Evolutionary conservation across 202 grass and related monocot genomes (phyloP), one percentile per base, ranked within the genome.

Genomic region (Miscanthus sacchariflorus): DNA sequence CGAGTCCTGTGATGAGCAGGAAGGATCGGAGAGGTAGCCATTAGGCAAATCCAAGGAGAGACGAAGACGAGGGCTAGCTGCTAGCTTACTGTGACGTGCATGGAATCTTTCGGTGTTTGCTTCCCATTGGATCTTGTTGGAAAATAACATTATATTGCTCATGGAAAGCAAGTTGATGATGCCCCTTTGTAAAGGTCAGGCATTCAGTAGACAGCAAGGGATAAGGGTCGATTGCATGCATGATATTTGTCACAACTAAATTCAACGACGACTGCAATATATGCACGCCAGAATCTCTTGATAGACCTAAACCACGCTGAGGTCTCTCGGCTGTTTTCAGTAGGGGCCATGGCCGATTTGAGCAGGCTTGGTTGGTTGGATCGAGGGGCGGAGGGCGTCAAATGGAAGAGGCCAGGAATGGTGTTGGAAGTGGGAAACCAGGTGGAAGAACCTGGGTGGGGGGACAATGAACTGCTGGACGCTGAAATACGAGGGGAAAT

Each of bases 41-140:
- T 52, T 54, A 18, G 61, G 23, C 61, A 65, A 27, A 65, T 25
- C n/a, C 61, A 23, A 75, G 46, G 61, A 9, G 30, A 18, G 49
- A 73, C 68, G 68, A 43, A 19, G 49, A 58, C 68, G 68, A 72
- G 13, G 38, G 74, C 18, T 71, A 70, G 66, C 33, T 40, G 38
- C 78, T 28, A 83, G 81, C n/a, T 70, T 40, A 89, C 58, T 46
- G 79, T 42, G 79, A 70, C 74, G 59, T 83, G 79, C 90, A 89
- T 92, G 87, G 87, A 92, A 92, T 92, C 83, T 92, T 92, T 92
- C 63, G 11, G 46, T 89, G 90, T 89, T 92, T 89, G 74, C 79
- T 89, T 89, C 59, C 80, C 17, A 61, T 92, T 92, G 90, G 87
- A 83, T 63, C 64, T 92, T 79, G 73, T n/a, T 19, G 33, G 36